Conservation (phyloP, 306 rosid species). For the Psophocarpus tetragonolobus region DNA sequence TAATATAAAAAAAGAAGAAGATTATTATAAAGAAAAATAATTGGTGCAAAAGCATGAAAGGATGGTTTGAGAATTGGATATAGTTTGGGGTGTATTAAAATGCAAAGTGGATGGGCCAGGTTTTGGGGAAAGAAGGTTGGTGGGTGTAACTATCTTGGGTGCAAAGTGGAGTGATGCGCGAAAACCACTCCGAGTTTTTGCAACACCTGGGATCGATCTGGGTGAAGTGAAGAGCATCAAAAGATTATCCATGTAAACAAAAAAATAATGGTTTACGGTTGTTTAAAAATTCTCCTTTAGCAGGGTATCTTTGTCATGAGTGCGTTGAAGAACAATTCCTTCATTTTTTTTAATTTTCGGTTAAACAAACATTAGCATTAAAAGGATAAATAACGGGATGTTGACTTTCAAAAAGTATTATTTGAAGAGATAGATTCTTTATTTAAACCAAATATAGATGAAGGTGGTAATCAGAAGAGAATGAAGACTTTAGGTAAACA, state of each 20-base stretch:
- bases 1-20: no score
- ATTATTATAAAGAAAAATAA: no score
- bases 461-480: constrained; percentile 32
- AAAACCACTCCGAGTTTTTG: constrained; percentile 45
- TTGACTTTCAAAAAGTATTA: constrained; percentile 41
- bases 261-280: neutral
- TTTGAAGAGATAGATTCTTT: no score
- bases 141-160: constrained; percentile 51
- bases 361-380: neutral
- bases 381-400: neutral
- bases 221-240: constrained; percentile 47
- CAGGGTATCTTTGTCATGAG: neutral
- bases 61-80: neutral
- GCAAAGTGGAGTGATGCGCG: constrained; percentile 51
- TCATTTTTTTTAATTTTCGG: neutral
- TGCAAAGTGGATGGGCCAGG: constrained; percentile 58
- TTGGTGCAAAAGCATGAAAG: constrained; percentile 41
- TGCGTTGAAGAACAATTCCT: neutral
- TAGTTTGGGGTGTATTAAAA: constrained; percentile 27
- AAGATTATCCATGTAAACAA: constrained; percentile 40
- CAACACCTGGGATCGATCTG: constrained; percentile 26
- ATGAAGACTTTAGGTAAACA: constrained; percentile 38
- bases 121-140: constrained; percentile 54
- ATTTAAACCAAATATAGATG: no score
- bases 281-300: neutral